Percentiles rank a stretch among this genome's conserved stretches.
Evolutionary conservation across 306 rosid species (phyloP).

Genomic region (Rubus idaeus): DNA sequence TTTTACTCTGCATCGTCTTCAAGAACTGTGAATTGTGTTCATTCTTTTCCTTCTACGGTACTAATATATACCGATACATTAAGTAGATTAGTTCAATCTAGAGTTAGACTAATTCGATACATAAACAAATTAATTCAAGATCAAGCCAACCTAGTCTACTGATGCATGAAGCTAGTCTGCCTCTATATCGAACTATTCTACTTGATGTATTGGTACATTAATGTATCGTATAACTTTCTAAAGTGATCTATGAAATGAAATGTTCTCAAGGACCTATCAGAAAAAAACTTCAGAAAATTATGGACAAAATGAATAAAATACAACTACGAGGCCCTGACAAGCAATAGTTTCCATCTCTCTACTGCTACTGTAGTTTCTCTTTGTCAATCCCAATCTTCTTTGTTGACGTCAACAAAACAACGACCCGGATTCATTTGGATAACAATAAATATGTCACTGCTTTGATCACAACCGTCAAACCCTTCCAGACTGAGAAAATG

Average conservation of each 20-base stretch:
- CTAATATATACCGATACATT: too few species aligned
- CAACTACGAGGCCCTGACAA: not conserved
- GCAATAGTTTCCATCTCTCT: not conserved
- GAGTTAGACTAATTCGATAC: too few species aligned
- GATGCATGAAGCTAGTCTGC: too few species aligned
- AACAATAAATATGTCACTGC: not conserved
- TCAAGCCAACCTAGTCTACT: too few species aligned
- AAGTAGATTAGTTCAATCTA: too few species aligned
- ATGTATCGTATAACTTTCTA: too few species aligned
- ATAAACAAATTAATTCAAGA: too few species aligned
- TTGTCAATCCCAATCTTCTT: too few species aligned
- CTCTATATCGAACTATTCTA: too few species aligned
- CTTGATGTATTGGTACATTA: too few species aligned
- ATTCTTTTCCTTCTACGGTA: not conserved
- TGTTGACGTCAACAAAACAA: not conserved
- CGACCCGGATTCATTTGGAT: not conserved
- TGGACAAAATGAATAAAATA: not conserved
- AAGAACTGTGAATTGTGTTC: not conserved
- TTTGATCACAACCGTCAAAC: not conserved
- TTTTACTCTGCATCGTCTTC: not conserved
- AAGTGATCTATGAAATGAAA: too few species aligned
- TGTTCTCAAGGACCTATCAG: not conserved
- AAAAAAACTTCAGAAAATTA: not conserved
- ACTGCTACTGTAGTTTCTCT: too few species aligned
- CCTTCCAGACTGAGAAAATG: conserved; percentile 23